Evolutionary conservation across 192 early-diverging fungal species (phyloP), one percentile per base, ranked within the genome.

Genomic region (Backusella luteola): DNA sequence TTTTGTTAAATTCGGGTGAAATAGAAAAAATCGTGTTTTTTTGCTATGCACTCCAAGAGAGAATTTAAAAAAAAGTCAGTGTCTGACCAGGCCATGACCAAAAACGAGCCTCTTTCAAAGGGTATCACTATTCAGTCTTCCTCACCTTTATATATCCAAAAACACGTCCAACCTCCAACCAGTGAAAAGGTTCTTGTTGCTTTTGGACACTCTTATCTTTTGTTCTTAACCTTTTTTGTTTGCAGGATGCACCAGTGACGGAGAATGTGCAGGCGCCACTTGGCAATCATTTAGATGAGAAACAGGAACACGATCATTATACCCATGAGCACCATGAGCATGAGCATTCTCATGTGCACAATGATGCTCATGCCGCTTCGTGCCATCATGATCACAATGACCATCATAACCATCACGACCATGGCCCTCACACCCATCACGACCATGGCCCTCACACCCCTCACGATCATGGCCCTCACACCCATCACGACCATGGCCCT

Each of bases 401-500:
- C 21, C 59, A 0, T 29, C 23, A 59, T 4, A 23, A 4, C 56
- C 53, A 56, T 23, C 36, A 69, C 3, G 3, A 39, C 6, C 73
- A 77, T 66, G 36, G 15, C 59, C 36, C 29, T 32, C 29, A 32
- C n/a, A n/a, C n/a, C n/a, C n/a, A n/a, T n/a, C n/a, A n/a, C n/a
- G n/a, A n/a, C n/a, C n/a, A 73, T 39, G 23, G 36, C 17, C 11
- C 26, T 29, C 26, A 63, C 21, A 52, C 38, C 0, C 52, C 67
- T 66, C 71, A 72, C 11, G 35, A 52, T 21, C 73, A 80, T 69
- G n/a, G 34, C 52, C 76, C 78, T 34, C 59, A 80, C 32, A 21
- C 15, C 2, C 85, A 83, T 42, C 78, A 85, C 19, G 41, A 5
- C 32, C 63, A 79, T 59, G 72, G 77, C 26, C 23, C 44, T 19